These are phyloP conservation scores for Trichoderma sp. DNA, from an alignment of 2,329 filamentous ascomycete genomes.

Conservation along the genomic window DNA sequence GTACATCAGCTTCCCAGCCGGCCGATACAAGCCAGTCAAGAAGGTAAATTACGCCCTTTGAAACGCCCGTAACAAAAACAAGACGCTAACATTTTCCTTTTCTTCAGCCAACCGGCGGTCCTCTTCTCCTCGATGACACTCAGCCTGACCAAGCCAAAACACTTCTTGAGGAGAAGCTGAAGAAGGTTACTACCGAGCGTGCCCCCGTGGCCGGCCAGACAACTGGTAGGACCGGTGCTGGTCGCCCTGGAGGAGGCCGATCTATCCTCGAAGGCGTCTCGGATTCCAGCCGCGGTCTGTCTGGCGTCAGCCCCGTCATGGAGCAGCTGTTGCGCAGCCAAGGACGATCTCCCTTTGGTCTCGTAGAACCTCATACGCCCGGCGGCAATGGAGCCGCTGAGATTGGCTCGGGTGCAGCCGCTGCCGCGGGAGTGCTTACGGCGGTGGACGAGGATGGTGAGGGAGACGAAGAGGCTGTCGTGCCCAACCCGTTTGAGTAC, in stretches of 20 bases:
- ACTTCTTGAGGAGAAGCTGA: conserved; percentile 86
- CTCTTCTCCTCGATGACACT: conserved; percentile 85
- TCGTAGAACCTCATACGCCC: conserved; percentile 30
- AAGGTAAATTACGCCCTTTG: conserved; percentile 56
- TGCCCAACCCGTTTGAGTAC: conserved; percentile 75
- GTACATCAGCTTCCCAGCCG: conserved; percentile 88
- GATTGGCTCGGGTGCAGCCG: conserved; percentile 55
- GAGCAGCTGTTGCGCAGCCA: conserved; percentile 44
- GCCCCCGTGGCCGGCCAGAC: conserved; percentile 53
- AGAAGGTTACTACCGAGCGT: conserved; percentile 67
- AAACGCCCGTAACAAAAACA: neutral
- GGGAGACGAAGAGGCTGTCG: conserved; percentile 66
- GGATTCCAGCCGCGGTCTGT: conserved; percentile 31
- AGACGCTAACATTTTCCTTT: conserved; percentile 26
- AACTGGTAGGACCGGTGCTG: conserved; percentile 28
- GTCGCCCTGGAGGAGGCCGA: conserved; percentile 34
- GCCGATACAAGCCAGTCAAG: conserved; percentile 86
- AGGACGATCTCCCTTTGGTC: conserved; percentile 34
- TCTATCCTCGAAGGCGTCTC: conserved; percentile 37
- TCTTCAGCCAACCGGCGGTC: conserved; percentile 84
- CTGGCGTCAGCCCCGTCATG: conserved; percentile 35
- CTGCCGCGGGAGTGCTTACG: conserved; percentile 76
- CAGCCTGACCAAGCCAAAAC: conserved; percentile 73
- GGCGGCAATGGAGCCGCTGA: conserved; percentile 44
- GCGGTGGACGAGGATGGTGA: conserved; percentile 83